Evolutionary conservation across 2,329 filamentous ascomycete species (phyloP).

Genomic region (Alternaria sp.): DNA sequence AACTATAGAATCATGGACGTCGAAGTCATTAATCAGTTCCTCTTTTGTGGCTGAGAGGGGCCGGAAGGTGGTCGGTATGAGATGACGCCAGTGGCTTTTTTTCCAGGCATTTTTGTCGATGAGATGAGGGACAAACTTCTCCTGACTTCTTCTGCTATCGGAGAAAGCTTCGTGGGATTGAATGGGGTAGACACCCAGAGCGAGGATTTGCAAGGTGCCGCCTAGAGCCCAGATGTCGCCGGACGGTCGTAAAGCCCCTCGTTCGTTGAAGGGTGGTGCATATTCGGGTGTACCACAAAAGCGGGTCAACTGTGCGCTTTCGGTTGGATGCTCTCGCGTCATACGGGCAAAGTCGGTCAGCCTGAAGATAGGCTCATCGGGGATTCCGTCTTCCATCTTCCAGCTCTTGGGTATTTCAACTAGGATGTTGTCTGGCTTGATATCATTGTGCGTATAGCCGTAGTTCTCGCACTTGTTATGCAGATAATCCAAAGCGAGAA

Average conservation of each 20-base stretch:
- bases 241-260: slow-evolving; percentile 14
- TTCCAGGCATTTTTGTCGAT: slow-evolving; percentile 1
- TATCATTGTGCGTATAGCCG: slow-evolving; percentile 79
- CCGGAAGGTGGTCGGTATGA: slow-evolving; percentile 17
- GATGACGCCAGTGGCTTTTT: neutral
- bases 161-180: slow-evolving; percentile 17
- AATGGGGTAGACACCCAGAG: slow-evolving; percentile 16
- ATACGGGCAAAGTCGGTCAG: slow-evolving; percentile 34
- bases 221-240: slow-evolving; percentile 37
- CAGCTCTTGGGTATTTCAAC: slow-evolving; percentile 54
- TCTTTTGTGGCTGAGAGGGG: slow-evolving; percentile 21
- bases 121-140: neutral
- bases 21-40: slow-evolving; percentile 6
- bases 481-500: slow-evolving; percentile 30
- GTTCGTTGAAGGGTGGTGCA: slow-evolving; percentile 25
- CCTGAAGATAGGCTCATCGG: slow-evolving; percentile 34
- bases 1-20: neutral
- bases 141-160: neutral
- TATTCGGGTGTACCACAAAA: slow-evolving; percentile 32
- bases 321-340: slow-evolving; percentile 4
- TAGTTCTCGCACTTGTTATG: slow-evolving; percentile 22
- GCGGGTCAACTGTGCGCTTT: neutral
- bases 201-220: slow-evolving; percentile 31
- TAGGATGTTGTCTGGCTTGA: slow-evolving; percentile 93
- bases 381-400: slow-evolving; percentile 3